Percentiles rank a stretch among this genome's conserved stretches.
phyloP scores from a whole-genome alignment of 164 flowering plant genomes.

The Chloranthus sessilifolius region DNA sequence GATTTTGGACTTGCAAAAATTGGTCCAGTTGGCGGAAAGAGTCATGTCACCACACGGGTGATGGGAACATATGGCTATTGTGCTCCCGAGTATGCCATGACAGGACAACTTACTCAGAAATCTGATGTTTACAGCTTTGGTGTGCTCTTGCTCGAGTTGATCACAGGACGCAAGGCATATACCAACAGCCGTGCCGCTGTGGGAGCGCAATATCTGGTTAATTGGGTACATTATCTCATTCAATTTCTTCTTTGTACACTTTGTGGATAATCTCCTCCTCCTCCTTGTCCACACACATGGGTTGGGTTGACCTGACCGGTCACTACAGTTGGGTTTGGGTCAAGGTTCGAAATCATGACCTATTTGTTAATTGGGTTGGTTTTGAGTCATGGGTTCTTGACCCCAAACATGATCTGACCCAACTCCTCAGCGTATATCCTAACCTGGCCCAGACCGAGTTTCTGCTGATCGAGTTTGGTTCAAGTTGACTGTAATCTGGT shows the following conservation, averaged over 20 bases:
- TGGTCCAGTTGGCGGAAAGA: conserved; percentile 89
- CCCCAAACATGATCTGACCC: not conserved
- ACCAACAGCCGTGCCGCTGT: conserved; percentile 45
- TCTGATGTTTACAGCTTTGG: conserved; percentile 95
- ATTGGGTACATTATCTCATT: conserved; percentile 55
- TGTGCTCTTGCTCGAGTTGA: conserved; percentile 82
- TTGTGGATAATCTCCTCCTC: no score
- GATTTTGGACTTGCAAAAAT: conserved; percentile 92
- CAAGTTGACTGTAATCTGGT: no score
- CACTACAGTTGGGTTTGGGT: not conserved
- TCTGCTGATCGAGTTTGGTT: no score
- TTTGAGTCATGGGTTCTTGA: not conserved
- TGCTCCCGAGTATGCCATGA: conserved; percentile 95
- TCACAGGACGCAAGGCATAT: conserved; percentile 88
- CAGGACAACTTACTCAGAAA: conserved; percentile 85
- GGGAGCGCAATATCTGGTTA: conserved; percentile 90
- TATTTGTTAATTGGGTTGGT: not conserved
- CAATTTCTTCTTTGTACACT: not conserved
- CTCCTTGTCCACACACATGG: not conserved
- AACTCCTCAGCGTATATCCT: no score
- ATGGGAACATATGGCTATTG: conserved; percentile 97
- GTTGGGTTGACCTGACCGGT: not conserved
- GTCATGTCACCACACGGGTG: conserved; percentile 89
- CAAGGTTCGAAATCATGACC: not conserved
- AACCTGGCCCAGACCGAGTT: no score